Conservation (phyloP, 352 stramenopile genomes). For the Thalassiosira hispida region DNA sequence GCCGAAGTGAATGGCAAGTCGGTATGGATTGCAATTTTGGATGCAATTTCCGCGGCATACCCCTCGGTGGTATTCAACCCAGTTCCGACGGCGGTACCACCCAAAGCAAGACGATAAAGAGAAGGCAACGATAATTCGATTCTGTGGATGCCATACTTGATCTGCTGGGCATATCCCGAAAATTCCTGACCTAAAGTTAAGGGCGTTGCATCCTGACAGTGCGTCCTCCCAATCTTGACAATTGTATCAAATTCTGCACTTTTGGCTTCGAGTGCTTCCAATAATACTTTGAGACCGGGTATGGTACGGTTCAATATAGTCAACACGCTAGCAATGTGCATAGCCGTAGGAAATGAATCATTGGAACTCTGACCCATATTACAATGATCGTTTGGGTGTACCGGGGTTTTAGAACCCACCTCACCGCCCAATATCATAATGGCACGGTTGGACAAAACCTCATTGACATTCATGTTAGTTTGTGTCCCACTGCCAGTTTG, state of each 20-base stretch:
- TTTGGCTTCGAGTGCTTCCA: slow-evolving; percentile 89
- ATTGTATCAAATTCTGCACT: slow-evolving; percentile 91
- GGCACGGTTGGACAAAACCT: slow-evolving; percentile 93
- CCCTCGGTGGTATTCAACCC: slow-evolving; percentile 89
- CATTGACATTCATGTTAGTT: slow-evolving; percentile 98
- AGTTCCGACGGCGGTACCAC: slow-evolving; percentile 95
- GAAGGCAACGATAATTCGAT: slow-evolving; percentile 87
- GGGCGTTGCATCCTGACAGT: slow-evolving; percentile 94
- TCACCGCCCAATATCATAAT: slow-evolving; percentile 86
- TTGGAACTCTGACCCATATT: slow-evolving; percentile 97
- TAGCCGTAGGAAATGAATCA: slow-evolving; percentile 96
- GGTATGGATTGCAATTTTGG: slow-evolving; percentile 92
- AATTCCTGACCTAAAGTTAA: slow-evolving; percentile 98
- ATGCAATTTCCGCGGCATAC: slow-evolving; percentile 93
- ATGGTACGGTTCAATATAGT: slow-evolving; percentile 88
- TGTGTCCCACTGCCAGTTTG: slow-evolving; percentile 95
- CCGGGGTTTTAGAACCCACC: slow-evolving; percentile 87
- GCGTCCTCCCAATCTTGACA: slow-evolving; percentile 97
- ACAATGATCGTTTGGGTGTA: slow-evolving; percentile 98
- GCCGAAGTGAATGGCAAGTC: slow-evolving; percentile 93
- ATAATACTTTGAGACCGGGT: slow-evolving; percentile 85
- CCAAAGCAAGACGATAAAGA: slow-evolving; percentile 92
- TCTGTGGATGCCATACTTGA: slow-evolving; percentile 90
- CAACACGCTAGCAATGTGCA: slow-evolving; percentile 94
- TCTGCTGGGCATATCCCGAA: slow-evolving; percentile 91